Evolutionary conservation across 2,329 filamentous ascomycete species (phyloP).

Genomic region (Leptoxyphium fumago): DNA sequence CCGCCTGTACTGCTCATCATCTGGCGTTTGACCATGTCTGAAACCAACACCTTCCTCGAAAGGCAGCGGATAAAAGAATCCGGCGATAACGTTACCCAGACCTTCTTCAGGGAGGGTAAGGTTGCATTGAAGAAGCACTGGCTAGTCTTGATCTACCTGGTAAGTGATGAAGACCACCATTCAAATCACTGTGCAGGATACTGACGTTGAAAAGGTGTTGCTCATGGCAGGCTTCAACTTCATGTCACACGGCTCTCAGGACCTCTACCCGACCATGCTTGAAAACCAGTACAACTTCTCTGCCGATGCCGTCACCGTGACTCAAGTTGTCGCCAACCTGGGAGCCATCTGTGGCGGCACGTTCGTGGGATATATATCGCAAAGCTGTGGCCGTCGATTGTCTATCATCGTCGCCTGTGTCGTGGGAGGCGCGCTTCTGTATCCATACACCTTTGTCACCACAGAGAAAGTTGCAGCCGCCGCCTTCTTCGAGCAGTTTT

Average conservation of each 20-base stretch:
- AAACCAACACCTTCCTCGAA: constrained; percentile 59
- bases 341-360: constrained; percentile 35
- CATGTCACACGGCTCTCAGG: constrained; percentile 54
- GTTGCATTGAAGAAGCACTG: constrained; percentile 68
- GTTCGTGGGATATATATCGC: constrained; percentile 29
- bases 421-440: constrained; percentile 61
- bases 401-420: constrained; percentile 36
- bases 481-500: constrained; percentile 60
- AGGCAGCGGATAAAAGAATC: constrained; percentile 49
- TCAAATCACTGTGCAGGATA: neutral
- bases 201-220: constrained; percentile 1
- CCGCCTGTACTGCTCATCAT: constrained; percentile 69
- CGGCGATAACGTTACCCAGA: constrained; percentile 31
- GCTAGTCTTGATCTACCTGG: constrained; percentile 64
- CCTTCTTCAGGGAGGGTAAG: constrained; percentile 63
- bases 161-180: constrained; percentile 20
- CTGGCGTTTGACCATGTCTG: constrained; percentile 62
- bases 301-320: constrained; percentile 31
- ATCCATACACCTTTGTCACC: constrained; percentile 63
- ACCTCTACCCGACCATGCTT: constrained; percentile 47
- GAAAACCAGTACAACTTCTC: constrained; percentile 43
- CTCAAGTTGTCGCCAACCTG: constrained; percentile 35
- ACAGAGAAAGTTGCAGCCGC: constrained; percentile 54
- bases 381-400: constrained; percentile 33
- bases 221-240: constrained; percentile 8